Conservation (phyloP, 108 stramenopile genomes). For the Parmales sp. region DNA sequence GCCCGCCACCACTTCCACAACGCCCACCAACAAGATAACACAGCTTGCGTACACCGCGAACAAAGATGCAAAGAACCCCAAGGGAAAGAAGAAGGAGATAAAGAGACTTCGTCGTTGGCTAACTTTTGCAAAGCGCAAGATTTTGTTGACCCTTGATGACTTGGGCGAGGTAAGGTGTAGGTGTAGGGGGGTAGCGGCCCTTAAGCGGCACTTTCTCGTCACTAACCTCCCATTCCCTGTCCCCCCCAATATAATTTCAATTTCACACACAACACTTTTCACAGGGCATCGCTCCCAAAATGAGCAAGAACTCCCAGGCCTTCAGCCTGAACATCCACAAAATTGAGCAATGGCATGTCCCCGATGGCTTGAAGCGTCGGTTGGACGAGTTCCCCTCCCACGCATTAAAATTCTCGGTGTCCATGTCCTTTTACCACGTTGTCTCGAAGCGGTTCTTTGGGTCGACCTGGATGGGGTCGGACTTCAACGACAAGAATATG, state of each 20-base stretch:
- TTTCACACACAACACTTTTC: background rate
- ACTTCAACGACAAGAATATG: background rate
- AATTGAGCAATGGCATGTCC: background rate
- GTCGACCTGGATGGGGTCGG: conserved; percentile 1
- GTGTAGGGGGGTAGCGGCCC: background rate
- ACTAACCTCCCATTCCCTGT: background rate
- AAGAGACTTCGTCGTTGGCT: background rate
- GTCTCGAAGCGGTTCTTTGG: conserved; percentile 12
- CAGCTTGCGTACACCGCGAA: background rate
- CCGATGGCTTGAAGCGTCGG: background rate
- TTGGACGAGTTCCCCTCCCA: background rate
- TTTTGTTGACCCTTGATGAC: conserved; percentile 6
- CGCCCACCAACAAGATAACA: background rate
- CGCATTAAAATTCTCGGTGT: background rate
- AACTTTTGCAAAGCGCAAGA: background rate
- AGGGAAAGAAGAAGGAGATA: conserved; percentile 12
- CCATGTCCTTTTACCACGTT: conserved; percentile 8
- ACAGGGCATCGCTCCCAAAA: background rate
- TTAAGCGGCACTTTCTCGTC: background rate
- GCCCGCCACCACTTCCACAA: too few species aligned
- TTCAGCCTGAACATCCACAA: background rate
- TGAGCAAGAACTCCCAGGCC: background rate
- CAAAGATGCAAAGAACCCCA: background rate
- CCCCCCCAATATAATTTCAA: background rate
- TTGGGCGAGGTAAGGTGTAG: background rate